A percentile compares a stretch with the other conserved stretches of the same genome.
These are phyloP conservation scores for Penicillium desertorum DNA, from an alignment of 495 filamentous ascomycete species.

Conservation along the genomic window DNA sequence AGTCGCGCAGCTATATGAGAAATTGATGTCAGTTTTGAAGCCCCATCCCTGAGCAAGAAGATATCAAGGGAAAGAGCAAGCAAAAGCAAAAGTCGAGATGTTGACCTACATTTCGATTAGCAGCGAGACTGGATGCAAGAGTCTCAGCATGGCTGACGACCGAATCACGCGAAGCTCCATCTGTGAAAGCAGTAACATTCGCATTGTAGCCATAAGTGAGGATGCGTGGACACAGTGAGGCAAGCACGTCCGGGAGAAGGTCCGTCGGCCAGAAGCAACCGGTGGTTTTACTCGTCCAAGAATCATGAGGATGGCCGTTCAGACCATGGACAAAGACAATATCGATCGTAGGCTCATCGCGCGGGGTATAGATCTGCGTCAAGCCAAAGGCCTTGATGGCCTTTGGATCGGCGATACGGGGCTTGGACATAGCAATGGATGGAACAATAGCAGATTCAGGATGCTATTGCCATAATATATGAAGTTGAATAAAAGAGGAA, in stretches of 20 bases:
- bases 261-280: conserved; percentile 76
- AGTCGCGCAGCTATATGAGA: conserved; percentile 48
- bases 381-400: conserved; percentile 68
- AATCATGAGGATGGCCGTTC: conserved; percentile 72
- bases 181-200: conserved; percentile 65
- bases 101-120: conserved; percentile 55
- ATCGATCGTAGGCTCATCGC: conserved; percentile 38
- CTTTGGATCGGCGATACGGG: conserved; percentile 43
- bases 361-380: conserved; percentile 64
- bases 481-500: neutral
- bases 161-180: conserved; percentile 65
- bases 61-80: conserved; percentile 26
- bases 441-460: conserved; percentile 10
- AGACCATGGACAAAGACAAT: conserved; percentile 82
- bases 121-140: conserved; percentile 60
- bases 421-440: conserved; percentile 25
- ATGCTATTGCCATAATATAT: conserved; percentile 1
- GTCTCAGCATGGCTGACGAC: conserved; percentile 83
- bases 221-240: conserved; percentile 62
- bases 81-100: conserved; percentile 20
- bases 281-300: conserved; percentile 67
- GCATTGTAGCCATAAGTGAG: conserved; percentile 86
- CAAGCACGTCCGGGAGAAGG: conserved; percentile 65
- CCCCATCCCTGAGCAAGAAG: neutral
- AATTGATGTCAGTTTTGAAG: neutral